Evolutionary conservation across 1,139 yeast genomes (phyloP), one percentile per base, ranked within the genome.

Genomic region (Yamadazyma friedrichii): DNA sequence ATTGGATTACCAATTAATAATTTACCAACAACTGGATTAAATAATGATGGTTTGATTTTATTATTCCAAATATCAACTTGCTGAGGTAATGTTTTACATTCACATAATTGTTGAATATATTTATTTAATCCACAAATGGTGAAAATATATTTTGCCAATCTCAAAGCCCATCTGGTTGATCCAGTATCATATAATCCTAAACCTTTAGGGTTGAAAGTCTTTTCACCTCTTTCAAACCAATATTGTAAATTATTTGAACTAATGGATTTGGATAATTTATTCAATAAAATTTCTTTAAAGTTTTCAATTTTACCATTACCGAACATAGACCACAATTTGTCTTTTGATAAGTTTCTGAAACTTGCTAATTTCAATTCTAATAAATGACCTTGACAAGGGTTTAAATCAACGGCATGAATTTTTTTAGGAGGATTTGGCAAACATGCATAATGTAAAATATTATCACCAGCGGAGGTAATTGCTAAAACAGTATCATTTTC

Each of bases 381-480:
- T 47, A 86, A 73, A 56, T 86, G 95, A 46, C 84, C 84, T 65
- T 86, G 95, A 51, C 82, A 77, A 5, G 95, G 95, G 56, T 86
- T 86, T 58, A 86, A 72, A 59, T 86, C 95, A 42, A 86, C 95
- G 36, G 93, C 93, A 56, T 86, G 95, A 48, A 86, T 84, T 54
- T 84, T 70, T 50, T 76, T 78, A 35, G 95, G 95, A 8, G 93
- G 81, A 45, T 74, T 74, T 10, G 87, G 82, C 50, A 85, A 70
- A 26, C 81, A 58, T 4, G 94, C 91, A 58, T 86, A 86, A 16
- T 87, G 76, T 50, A 86, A 70, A 47, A 86, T 71, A 56, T 86
- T 86, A 61, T 86, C 95, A 50, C 94, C 93, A 6, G 95, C 95
- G 37, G 93, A 84, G 8, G 95, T 85, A 45, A 86, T 86, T 20